Base-by-base conservation (phyloP, 179 eudicot genomes). In the Heliamphora pulchella region DNA sequence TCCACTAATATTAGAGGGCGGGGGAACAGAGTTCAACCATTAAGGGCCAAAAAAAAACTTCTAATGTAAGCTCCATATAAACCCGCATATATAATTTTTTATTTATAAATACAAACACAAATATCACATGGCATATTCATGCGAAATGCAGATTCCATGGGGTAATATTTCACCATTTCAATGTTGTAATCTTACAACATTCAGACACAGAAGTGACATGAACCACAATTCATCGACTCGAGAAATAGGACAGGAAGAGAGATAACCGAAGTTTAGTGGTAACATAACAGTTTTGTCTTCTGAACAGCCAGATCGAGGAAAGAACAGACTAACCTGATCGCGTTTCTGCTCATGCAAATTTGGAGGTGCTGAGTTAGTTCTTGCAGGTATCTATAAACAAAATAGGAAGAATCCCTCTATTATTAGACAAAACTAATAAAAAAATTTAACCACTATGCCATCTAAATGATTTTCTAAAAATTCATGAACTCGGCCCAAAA, bases 351-450 rank as follows among this genome's bases (percentile, higher is more conserved):
- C 98, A 82, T 89, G 93, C 86, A 93, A 79, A 83, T 90, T 91
- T 67, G 98, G 98, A 2, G 98, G 98, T n/a, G 97, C 97, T 57
- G 98, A 93, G 87, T 85, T 95, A 68, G 97, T 95, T 84, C 97
- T 88, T 58, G 98, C 95, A 67, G 98, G 98, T 79, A 93, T 85
- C 98, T 95, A 78, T 75, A 80, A 20, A 58, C 43, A 82, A 48
- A 80, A 75, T 3, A 51, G 46, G 67, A 76, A 11, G 71, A 17
- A 64, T n/a, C 6, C n/a, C 10, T 31, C 20, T 18, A 54, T 8
- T 50, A 22, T 68, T 13, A 54, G 76, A 31, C 74, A 68, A 20
- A 44, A 69, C 48, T 50, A 31, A 62, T 20, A 39, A 47, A 77
- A 47, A 5, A 1, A 22, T 4, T 22, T 48, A 58, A 75, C 48